These are phyloP conservation scores for Theobroma cacao DNA, from an alignment of 345 rosid species.

Conservation along the genomic window DNA sequence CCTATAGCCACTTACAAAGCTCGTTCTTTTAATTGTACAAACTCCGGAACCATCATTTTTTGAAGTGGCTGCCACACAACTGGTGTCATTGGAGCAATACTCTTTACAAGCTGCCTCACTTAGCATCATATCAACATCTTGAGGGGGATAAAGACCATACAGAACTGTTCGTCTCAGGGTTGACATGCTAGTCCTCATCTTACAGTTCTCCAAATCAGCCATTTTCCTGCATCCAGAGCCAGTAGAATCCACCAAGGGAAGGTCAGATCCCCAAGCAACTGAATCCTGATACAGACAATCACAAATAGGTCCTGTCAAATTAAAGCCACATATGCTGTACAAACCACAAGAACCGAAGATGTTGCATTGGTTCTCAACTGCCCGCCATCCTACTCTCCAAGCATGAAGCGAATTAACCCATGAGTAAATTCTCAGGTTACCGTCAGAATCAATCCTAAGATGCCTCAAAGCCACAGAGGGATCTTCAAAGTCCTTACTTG, in stretches of 20 bases:
- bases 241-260: slow-evolving; percentile 16
- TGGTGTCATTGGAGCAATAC: slow-evolving; percentile 34
- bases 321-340: slow-evolving; percentile 34
- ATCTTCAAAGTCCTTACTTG: slow-evolving; percentile 31
- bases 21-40: slow-evolving; percentile 32
- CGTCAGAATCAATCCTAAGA: slow-evolving; percentile 39
- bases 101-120: slow-evolving; percentile 35
- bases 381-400: slow-evolving; percentile 42
- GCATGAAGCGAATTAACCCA: slow-evolving; percentile 23
- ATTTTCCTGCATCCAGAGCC: slow-evolving; percentile 30
- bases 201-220: slow-evolving; percentile 36
- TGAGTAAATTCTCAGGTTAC: slow-evolving; percentile 38
- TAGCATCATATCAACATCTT: slow-evolving; percentile 31
- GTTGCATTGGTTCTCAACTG: slow-evolving; percentile 38
- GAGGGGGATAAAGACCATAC: slow-evolving; percentile 35
- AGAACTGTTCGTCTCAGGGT: slow-evolving; percentile 26
- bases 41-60: slow-evolving; percentile 36
- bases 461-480: slow-evolving; percentile 28
- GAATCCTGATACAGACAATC: slow-evolving; percentile 25
- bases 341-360: slow-evolving; percentile 42
- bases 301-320: slow-evolving; percentile 30
- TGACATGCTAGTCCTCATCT: slow-evolving; percentile 28
- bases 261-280: slow-evolving; percentile 12
- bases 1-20: slow-evolving; percentile 32
- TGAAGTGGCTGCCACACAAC: slow-evolving; percentile 34